Evolutionary conservation across 768 basidiomycete genomes (phyloP).

Genomic region (Suillus occidentalis): DNA sequence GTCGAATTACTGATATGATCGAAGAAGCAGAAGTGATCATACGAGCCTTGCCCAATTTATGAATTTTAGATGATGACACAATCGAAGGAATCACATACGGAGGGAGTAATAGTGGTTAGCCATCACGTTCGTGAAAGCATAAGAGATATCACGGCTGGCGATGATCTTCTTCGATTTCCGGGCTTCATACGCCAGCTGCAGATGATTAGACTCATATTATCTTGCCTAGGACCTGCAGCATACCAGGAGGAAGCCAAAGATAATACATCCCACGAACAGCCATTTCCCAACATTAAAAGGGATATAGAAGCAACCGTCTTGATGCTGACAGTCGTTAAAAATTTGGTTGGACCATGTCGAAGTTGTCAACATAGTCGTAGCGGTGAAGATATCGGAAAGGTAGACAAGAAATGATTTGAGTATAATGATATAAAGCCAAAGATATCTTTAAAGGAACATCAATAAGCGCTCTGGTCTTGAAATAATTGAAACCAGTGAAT

Average conservation of each 20-base stretch:
- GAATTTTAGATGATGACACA: neutral
- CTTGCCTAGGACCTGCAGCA: constrained; percentile 22
- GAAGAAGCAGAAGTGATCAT: constrained; percentile 98
- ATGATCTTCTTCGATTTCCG: constrained; percentile 94
- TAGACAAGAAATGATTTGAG: constrained; percentile 97
- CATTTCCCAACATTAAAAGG: constrained; percentile 90
- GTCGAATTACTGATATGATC: constrained; percentile 94
- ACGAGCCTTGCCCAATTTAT: constrained; percentile 60
- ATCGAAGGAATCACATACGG: constrained; percentile 50
- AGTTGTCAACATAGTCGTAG: constrained; percentile 93
- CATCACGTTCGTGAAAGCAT: constrained; percentile 97
- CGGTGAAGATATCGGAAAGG: constrained; percentile 96
- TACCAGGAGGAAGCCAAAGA: constrained; percentile 95
- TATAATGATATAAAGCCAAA: constrained; percentile 90
- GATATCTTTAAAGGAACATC: constrained; percentile 57
- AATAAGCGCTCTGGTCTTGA: constrained; percentile 11
- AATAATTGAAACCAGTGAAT: neutral
- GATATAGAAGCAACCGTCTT: constrained; percentile 77
- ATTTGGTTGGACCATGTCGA: constrained; percentile 90
- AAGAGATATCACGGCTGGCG: constrained; percentile 93
- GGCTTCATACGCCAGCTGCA: constrained; percentile 85
- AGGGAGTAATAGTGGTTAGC: constrained; percentile 96
- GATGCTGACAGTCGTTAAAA: constrained; percentile 66
- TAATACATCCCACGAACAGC: constrained; percentile 98
- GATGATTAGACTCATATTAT: constrained; percentile 16